Conservation (phyloP, 2,329 filamentous ascomycete genomes). For the Falciphora oryzae region DNA sequence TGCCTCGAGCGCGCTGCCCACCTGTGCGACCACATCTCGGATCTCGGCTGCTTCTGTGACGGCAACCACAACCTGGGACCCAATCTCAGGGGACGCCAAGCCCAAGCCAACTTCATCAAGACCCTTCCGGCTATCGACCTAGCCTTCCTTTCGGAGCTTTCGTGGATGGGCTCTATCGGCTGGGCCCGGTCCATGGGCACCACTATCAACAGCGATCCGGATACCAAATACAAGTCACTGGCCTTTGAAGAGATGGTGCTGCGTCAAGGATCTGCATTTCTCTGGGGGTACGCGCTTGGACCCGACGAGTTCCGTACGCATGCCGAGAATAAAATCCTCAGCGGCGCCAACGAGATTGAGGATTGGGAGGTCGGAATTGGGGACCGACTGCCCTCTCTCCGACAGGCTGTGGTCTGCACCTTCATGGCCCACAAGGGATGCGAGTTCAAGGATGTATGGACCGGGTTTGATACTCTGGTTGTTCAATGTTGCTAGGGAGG, state of each 20-base stretch:
- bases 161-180: neutral
- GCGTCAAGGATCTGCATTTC: slow-evolving; percentile 4
- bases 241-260: slow-evolving; percentile 9
- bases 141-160: slow-evolving; percentile 7
- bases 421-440: slow-evolving; percentile 5
- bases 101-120: slow-evolving; percentile 7
- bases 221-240: neutral
- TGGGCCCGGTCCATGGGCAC: slow-evolving; percentile 1
- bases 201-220: neutral
- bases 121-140: neutral
- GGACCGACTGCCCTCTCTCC: slow-evolving; percentile 4
- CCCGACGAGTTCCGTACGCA: neutral
- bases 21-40: slow-evolving; percentile 5
- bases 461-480: neutral
- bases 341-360: slow-evolving; percentile 1
- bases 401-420: slow-evolving; percentile 1
- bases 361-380: slow-evolving; percentile 4
- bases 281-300: slow-evolving; percentile 4
- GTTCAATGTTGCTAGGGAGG: neutral
- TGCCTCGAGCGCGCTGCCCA: slow-evolving; percentile 1
- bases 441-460: slow-evolving; percentile 1
- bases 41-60: neutral
- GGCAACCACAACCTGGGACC: neutral
- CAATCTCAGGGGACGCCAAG: neutral
- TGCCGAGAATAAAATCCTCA: neutral